These are phyloP conservation scores for Barnettozyma siamensis DNA, from an alignment of 805 yeast genomes.

Conservation along the genomic window DNA sequence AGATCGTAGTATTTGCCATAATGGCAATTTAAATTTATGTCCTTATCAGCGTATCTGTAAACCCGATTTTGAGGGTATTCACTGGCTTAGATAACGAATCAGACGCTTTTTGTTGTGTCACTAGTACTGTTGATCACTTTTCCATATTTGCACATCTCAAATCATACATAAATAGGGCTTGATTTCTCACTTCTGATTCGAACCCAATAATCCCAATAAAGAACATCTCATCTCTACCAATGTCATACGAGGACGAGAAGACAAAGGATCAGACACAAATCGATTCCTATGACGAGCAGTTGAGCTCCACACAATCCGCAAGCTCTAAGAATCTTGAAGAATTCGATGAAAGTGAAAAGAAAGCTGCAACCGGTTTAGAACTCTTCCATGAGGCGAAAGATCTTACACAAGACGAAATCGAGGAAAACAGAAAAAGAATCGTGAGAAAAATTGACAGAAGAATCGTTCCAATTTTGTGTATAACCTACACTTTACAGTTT, in stretches of 20 bases:
- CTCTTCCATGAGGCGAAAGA: slow-evolving; percentile 7
- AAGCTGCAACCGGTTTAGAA: slow-evolving; percentile 5
- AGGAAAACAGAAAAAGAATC: slow-evolving; percentile 2
- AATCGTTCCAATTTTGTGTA: slow-evolving; percentile 5
- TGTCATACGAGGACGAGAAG: slow-evolving; percentile 4
- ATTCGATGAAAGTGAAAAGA: slow-evolving; percentile 3
- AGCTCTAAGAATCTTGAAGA: slow-evolving; percentile 1
- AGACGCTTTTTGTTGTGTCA: too few relatives aligned
- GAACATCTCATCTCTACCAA: too few relatives aligned
- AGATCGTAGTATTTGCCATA: too few relatives aligned
- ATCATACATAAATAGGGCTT: too few relatives aligned
- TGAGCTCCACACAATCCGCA: not conserved
- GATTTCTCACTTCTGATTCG: too few relatives aligned
- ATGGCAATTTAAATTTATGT: too few relatives aligned
- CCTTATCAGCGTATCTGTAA: too few relatives aligned
- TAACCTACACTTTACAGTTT: slow-evolving; percentile 6
- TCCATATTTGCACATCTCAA: too few relatives aligned
- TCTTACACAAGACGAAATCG: slow-evolving; percentile 4
- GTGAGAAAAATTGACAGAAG: slow-evolving; percentile 4
- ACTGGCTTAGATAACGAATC: too few relatives aligned
- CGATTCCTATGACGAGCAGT: slow-evolving; percentile 3
- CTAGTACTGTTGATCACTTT: too few relatives aligned
- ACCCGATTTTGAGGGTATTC: too few relatives aligned
- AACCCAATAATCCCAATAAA: too few relatives aligned
- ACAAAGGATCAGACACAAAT: not conserved